Conservation (phyloP, 257 asterid species). For the Leonotis leonurus region DNA sequence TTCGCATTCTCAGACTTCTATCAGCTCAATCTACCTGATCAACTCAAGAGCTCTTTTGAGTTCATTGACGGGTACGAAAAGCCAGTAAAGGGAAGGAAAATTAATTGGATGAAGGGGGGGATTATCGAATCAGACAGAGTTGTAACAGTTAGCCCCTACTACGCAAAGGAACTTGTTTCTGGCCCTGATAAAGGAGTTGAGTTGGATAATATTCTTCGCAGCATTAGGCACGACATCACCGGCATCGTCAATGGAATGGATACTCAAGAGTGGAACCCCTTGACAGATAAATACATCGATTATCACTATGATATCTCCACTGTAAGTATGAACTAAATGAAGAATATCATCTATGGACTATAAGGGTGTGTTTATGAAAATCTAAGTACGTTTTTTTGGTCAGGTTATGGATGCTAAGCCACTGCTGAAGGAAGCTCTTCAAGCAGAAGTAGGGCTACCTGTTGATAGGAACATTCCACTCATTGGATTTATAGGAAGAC, state of each 20-base stretch:
- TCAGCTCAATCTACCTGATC: slow-evolving; percentile 74
- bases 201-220: slow-evolving; percentile 51
- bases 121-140: slow-evolving; percentile 56
- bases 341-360: background rate
- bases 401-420: slow-evolving; percentile 82
- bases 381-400: background rate
- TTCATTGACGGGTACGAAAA: slow-evolving; percentile 84
- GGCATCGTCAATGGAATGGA: slow-evolving; percentile 92
- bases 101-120: slow-evolving; percentile 98
- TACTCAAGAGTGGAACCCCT: slow-evolving; percentile 91
- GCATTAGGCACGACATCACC: slow-evolving; percentile 20
- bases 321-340: slow-evolving; percentile 48
- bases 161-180: slow-evolving; percentile 75
- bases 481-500: slow-evolving; percentile 94
- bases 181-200: slow-evolving; percentile 86
- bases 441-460: slow-evolving; percentile 88
- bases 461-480: slow-evolving; percentile 71
- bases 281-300: slow-evolving; percentile 66
- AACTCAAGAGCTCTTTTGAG: slow-evolving; percentile 73
- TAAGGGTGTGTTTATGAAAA: background rate
- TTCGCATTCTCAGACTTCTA: slow-evolving; percentile 67
- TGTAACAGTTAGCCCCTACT: slow-evolving; percentile 86
- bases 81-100: slow-evolving; percentile 90
- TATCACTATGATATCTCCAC: slow-evolving; percentile 65
- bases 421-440: slow-evolving; percentile 85